Conservation (phyloP, 495 filamentous ascomycete species). For the Hypoxylon trugodes region DNA sequence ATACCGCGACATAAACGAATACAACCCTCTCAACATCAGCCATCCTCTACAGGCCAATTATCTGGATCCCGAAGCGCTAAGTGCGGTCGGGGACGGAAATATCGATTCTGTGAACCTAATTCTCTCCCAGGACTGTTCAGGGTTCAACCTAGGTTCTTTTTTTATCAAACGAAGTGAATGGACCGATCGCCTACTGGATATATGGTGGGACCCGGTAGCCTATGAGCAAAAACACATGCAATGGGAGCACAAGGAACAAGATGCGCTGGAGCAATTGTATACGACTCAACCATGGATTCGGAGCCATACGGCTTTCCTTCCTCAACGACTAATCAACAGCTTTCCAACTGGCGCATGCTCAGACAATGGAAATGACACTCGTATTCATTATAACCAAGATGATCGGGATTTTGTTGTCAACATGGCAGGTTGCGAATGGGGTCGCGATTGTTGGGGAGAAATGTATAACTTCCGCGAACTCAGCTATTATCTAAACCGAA, state of each 20-base stretch:
- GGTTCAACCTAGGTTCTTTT: conserved; percentile 98
- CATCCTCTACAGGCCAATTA: conserved; percentile 78
- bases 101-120: conserved; percentile 82
- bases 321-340: conserved; percentile 91
- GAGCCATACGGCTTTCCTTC: conserved; percentile 85
- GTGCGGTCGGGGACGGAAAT: conserved; percentile 77
- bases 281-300: conserved; percentile 92
- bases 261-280: conserved; percentile 93
- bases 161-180: conserved; percentile 84
- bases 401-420: conserved; percentile 97
- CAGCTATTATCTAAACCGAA: conserved; percentile 84
- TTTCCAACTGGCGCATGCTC: conserved; percentile 89
- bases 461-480: conserved; percentile 92
- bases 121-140: conserved; percentile 91
- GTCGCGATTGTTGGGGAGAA: conserved; percentile 96
- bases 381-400: conserved; percentile 84
- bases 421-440: conserved; percentile 98
- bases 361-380: conserved; percentile 74
- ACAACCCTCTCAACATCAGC: conserved; percentile 93
- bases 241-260: conserved; percentile 99
- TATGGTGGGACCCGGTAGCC: conserved; percentile 98
- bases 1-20: conserved; percentile 96
- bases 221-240: conserved; percentile 99
- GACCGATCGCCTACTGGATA: conserved; percentile 91
- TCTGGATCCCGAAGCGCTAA: conserved; percentile 76